phyloP scores from a whole-genome alignment of 129 eudicot genomes.

The Pulicaria dysenterica region DNA sequence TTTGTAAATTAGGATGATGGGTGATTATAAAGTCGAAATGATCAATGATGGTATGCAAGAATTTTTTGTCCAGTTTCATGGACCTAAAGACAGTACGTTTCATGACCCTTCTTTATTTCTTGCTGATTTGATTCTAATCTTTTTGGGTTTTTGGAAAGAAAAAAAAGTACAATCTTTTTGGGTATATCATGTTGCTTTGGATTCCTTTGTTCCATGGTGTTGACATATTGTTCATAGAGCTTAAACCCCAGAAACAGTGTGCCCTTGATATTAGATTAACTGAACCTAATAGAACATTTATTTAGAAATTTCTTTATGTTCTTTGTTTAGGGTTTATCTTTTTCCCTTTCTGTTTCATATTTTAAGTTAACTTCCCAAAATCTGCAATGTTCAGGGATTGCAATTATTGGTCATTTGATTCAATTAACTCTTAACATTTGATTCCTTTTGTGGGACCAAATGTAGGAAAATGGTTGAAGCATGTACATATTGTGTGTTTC shows the following conservation, averaged over 20 bases:
- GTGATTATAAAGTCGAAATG: conserved; percentile 94
- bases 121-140: conserved; percentile 15
- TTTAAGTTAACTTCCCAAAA: conserved; percentile 10
- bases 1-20: conserved; percentile 80
- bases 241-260: conserved; percentile 5
- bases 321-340: not conserved
- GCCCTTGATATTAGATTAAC: conserved; percentile 4
- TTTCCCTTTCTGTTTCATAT: conserved; percentile 8
- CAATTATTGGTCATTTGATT: conserved; percentile 3
- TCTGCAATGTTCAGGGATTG: not conserved
- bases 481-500: conserved; percentile 15
- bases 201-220: not conserved
- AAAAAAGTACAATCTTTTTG: conserved; percentile 22
- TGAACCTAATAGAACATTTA: not conserved
- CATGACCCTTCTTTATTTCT: not conserved
- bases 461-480: conserved; percentile 21
- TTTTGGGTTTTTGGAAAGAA: conserved; percentile 24
- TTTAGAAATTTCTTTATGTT: not conserved
- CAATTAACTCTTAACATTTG: conserved; percentile 9
- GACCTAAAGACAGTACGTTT: conserved; percentile 79
- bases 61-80: conserved; percentile 86
- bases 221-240: not conserved
- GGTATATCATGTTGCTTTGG: conserved; percentile 15
- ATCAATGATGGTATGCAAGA: conserved; percentile 96
- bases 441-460: not conserved